Base-by-base conservation (phyloP, 805 yeast genomes). In the Sporopachydermia quercuum region DNA sequence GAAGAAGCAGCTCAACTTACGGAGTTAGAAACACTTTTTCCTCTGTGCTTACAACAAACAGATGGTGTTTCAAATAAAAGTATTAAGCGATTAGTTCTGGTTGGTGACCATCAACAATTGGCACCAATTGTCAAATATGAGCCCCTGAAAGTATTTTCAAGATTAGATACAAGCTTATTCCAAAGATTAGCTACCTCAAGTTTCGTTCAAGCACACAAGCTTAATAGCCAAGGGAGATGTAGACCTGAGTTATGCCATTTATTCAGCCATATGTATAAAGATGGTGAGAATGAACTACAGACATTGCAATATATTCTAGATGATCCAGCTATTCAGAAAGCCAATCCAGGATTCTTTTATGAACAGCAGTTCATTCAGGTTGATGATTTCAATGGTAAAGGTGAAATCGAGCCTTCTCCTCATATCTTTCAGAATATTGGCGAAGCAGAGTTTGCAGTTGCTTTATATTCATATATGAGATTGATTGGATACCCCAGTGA, bases 391-490 rank as follows among this genome's bases (percentile, higher is more conserved):
- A 47, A 52, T 15, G 59, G 55, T 6, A 39, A 43, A 4, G 56
- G 56, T 4, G 68, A 61, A 36, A 42, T 49, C 2, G 55, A 52
- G 37, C 49, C 52, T 2, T 39, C 43, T 1, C 49, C 54, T 1
- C 52, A 49, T 1, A 43, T 50, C 19, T 53, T 39, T 52, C 68
- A 61, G 34, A 67, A 67, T 42, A 39, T 62, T n/a, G 60, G 55
- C 5, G 73, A 73, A 45, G 77, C 76, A 1, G 71, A 68, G 43
- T 66, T 55, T 41, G 57, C 65, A 14, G 69, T 69, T 13, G 52
- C 57, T 1, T 43, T 71, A 4, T 71, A 56, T 46, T 63, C 62
- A 51, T 71, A 69, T 42, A 54, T 75, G 65, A 47, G 68, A 3
- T 43, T 62, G 3, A 39, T 63, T 15, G 73, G 71, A 0, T 71